Evolutionary conservation across 1,284 basidiomycete species (phyloP).

Genomic region (Microbotryum lychnidis-dioicae): DNA sequence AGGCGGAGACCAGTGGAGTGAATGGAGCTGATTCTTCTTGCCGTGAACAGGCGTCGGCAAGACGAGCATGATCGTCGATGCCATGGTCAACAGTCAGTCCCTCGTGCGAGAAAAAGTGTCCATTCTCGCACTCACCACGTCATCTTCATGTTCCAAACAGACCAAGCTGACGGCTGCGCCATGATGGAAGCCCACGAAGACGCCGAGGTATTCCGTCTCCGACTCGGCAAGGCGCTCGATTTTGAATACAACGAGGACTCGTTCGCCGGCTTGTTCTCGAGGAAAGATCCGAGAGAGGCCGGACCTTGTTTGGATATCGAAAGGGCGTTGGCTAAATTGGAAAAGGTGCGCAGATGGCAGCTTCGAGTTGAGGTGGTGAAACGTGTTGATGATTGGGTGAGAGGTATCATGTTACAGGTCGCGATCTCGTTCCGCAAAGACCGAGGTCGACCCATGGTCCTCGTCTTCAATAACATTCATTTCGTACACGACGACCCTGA

Average conservation of each 20-base stretch:
- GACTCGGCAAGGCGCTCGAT: conserved; percentile 67
- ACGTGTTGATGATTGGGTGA: neutral
- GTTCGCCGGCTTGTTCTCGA: conserved; percentile 51
- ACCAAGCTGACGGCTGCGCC: conserved; percentile 33
- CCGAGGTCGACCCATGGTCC: conserved; percentile 59
- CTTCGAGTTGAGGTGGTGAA: neutral
- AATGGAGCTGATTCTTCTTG: neutral
- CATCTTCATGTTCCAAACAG: neutral
- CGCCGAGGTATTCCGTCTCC: conserved; percentile 47
- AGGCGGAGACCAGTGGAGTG: neutral
- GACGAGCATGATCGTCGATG: conserved; percentile 27
- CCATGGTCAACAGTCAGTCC: conserved; percentile 21
- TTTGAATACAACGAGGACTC: conserved; percentile 61
- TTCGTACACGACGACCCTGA: conserved; percentile 51
- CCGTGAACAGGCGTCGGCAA: conserved; percentile 31
- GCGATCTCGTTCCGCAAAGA: conserved; percentile 55
- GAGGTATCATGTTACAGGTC: conserved; percentile 55
- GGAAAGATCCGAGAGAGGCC: conserved; percentile 73
- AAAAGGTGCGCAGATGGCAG: conserved; percentile 47
- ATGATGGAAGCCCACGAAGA: conserved; percentile 36
- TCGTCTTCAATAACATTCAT: conserved; percentile 67
- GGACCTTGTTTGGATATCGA: conserved; percentile 75
- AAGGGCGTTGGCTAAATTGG: conserved; percentile 71
- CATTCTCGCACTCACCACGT: too few species aligned
- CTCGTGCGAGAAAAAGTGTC: too few species aligned